Conservation (phyloP, 495 filamentous ascomycete genomes). For the Neurospora hispaniola region DNA sequence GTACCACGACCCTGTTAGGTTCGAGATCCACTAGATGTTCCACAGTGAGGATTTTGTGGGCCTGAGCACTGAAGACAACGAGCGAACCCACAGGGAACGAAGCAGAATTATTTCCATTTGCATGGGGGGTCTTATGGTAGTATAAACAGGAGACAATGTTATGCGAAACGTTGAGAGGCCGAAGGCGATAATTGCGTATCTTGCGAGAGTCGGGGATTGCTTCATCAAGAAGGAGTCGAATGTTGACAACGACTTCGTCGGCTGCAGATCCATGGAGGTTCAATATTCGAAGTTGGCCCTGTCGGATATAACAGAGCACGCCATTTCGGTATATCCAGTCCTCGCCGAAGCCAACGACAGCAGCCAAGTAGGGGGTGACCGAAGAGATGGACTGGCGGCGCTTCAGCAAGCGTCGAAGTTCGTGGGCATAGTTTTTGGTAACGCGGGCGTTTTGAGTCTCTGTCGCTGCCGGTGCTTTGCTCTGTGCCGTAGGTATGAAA, state of each 20-base stretch:
- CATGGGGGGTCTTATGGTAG: slow-evolving; percentile 12
- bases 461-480: slow-evolving; percentile 42
- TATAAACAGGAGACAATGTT: slow-evolving; percentile 50
- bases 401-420: slow-evolving; percentile 49
- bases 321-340: slow-evolving; percentile 55
- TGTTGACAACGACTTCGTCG: slow-evolving; percentile 49
- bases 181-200: slow-evolving; percentile 37
- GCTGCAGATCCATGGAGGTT: slow-evolving; percentile 43
- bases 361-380: slow-evolving; percentile 51
- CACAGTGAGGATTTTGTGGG: slow-evolving; percentile 28
- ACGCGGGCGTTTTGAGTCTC: slow-evolving; percentile 45
- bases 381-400: slow-evolving; percentile 51
- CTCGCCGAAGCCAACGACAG: slow-evolving; percentile 47
- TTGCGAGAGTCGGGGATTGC: slow-evolving; percentile 19
- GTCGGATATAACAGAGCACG: slow-evolving; percentile 48
- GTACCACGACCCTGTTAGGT: slow-evolving; percentile 50
- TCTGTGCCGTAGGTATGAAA: slow-evolving; percentile 30
- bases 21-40: slow-evolving; percentile 30
- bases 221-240: slow-evolving; percentile 34
- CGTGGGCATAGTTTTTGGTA: slow-evolving; percentile 40
- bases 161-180: slow-evolving; percentile 51
- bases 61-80: slow-evolving; percentile 46
- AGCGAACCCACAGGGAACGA: slow-evolving; percentile 38
- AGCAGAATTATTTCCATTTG: not conserved
- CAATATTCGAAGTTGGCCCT: slow-evolving; percentile 50